These are phyloP conservation scores for Trichoderma virens DNA, from an alignment of 495 filamentous ascomycete genomes.

Conservation along the genomic window DNA sequence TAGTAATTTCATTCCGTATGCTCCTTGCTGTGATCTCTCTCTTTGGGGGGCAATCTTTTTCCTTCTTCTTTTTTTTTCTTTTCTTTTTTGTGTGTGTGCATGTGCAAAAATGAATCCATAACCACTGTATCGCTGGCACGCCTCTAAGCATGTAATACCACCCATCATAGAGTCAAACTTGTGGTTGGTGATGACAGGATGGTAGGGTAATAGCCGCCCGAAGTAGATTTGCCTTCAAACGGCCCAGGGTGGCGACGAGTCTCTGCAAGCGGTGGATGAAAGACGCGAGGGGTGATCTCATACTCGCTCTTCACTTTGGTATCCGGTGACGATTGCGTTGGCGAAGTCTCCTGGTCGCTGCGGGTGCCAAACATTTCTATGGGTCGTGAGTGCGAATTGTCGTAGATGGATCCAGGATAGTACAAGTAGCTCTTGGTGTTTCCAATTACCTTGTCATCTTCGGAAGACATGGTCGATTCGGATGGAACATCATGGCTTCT, in stretches of 20 bases:
- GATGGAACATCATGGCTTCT: conserved; percentile 37
- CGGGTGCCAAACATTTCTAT: conserved; percentile 36
- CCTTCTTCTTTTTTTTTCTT: not conserved
- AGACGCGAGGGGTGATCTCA: conserved; percentile 27
- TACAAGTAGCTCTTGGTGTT: conserved; percentile 39
- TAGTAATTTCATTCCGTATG: not conserved
- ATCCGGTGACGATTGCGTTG: conserved; percentile 11
- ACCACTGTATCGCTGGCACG: too few relatives aligned
- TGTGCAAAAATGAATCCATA: not conserved
- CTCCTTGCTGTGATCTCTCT: not conserved
- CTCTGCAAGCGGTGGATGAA: conserved; percentile 21
- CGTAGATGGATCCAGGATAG: conserved; percentile 38
- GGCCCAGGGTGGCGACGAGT: conserved; percentile 13
- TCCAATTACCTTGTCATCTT: conserved; percentile 38
- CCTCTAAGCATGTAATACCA: too few relatives aligned
- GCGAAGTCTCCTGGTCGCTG: conserved; percentile 17
- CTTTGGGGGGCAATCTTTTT: too few relatives aligned
- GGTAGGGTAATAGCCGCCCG: conserved; percentile 38
- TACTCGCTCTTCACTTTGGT: conserved; percentile 38
- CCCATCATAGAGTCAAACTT: not conserved
- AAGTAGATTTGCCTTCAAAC: conserved; percentile 38
- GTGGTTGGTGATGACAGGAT: conserved; percentile 23
- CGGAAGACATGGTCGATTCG: conserved; percentile 36
- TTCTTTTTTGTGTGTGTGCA: not conserved
- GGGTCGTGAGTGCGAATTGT: conserved; percentile 27